phyloP scores from a whole-genome alignment of 2,329 filamentous ascomycete species.

The Botrytis elliptica region DNA sequence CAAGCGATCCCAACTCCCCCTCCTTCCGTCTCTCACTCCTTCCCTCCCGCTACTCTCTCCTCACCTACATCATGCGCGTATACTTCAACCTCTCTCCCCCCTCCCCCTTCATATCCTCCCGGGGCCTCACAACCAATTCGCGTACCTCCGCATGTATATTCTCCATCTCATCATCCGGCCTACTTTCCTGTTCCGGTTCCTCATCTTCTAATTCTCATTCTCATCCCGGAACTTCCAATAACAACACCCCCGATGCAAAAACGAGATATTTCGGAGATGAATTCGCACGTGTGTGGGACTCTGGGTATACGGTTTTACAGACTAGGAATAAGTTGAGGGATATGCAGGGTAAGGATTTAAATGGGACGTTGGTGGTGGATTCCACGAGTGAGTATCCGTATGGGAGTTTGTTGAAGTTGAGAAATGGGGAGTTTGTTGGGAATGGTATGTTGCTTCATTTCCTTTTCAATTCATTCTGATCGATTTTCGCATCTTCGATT shows the following conservation, averaged over 20 bases:
- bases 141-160: background rate
- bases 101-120: background rate
- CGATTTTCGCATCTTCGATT: too few species aligned
- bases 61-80: background rate
- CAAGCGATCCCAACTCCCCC: background rate
- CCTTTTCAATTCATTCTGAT: too few species aligned
- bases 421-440: conserved; percentile 1
- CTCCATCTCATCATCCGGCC: background rate
- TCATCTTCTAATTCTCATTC: background rate
- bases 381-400: conserved; percentile 13
- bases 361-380: background rate
- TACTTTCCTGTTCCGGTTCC: background rate
- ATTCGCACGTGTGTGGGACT: background rate
- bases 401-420: conserved; percentile 4
- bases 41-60: background rate
- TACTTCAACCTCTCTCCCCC: background rate
- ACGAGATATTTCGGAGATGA: background rate
- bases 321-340: background rate
- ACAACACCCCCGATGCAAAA: too few species aligned
- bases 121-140: background rate
- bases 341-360: background rate
- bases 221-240: too few species aligned
- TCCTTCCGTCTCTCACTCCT: conserved; percentile 9
- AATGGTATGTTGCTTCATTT: conserved; percentile 1
- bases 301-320: background rate